These are phyloP conservation scores for Calonectria pauciramosa DNA, from an alignment of 2,329 filamentous ascomycete species.

Conservation along the genomic window DNA sequence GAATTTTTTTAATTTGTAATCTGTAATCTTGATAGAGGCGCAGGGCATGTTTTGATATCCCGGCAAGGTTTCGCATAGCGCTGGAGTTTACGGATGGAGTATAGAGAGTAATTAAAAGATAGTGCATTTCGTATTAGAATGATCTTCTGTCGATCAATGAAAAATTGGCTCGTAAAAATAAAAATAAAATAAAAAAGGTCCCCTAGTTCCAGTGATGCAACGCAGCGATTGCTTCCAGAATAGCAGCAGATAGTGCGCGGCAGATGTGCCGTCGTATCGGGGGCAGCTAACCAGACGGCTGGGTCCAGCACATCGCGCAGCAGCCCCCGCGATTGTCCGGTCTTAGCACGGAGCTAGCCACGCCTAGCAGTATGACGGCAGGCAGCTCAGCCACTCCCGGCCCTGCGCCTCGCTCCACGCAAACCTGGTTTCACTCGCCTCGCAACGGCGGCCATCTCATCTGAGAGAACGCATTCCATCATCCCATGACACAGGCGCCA, in stretches of 20 bases:
- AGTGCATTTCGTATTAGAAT: not conserved
- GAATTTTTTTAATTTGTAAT: not conserved
- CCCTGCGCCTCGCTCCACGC: not conserved
- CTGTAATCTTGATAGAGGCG: not conserved
- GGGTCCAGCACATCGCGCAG: not conserved
- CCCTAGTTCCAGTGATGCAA: not conserved
- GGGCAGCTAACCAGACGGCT: not conserved
- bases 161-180: not conserved
- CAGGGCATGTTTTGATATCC: not conserved
- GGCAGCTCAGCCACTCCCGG: not conserved
- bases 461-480: not conserved
- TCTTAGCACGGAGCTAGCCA: not conserved
- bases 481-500: slow-evolving; percentile 8
- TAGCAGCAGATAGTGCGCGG: not conserved
- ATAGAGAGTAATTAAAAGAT: not conserved
- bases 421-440: slow-evolving; percentile 7
- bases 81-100: not conserved
- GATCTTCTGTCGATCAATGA: not conserved
- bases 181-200: too few relatives aligned
- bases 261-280: not conserved
- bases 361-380: not conserved
- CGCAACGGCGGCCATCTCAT: not conserved
- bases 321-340: slow-evolving; percentile 1
- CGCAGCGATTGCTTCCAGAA: not conserved
- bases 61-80: not conserved